Evolutionary conservation across 2,329 filamentous ascomycete genomes (phyloP).

Genomic region (Aspergillus sp.): DNA sequence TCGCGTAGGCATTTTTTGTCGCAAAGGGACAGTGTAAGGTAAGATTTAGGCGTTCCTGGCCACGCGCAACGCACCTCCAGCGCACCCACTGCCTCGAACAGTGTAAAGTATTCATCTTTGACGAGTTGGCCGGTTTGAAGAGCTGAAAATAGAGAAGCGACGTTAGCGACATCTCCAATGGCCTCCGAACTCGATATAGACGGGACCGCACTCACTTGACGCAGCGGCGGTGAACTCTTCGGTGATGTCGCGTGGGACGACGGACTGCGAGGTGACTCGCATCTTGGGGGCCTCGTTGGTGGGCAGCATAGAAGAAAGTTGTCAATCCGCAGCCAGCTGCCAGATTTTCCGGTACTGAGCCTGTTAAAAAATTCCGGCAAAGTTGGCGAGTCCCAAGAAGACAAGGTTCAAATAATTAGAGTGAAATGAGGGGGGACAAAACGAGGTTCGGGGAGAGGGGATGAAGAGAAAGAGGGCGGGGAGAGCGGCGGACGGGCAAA

Average conservation of each 20-base stretch:
- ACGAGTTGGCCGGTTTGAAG: conserved; percentile 78
- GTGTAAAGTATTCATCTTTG: conserved; percentile 90
- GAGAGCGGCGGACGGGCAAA: conserved; percentile 23
- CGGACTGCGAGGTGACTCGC: conserved; percentile 36
- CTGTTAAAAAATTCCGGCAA: neutral
- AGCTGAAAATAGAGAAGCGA: conserved; percentile 48
- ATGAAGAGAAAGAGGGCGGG: conserved; percentile 19
- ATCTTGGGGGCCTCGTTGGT: conserved; percentile 33
- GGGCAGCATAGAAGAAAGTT: conserved; percentile 31
- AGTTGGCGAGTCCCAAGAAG: neutral
- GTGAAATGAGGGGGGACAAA: conserved; percentile 3
- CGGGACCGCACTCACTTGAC: conserved; percentile 39
- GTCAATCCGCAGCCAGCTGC: conserved; percentile 27
- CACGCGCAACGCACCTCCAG: conserved; percentile 51
- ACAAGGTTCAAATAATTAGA: conserved; percentile 1
- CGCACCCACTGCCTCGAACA: conserved; percentile 88
- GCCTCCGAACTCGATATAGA: neutral
- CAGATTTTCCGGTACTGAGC: conserved; percentile 16
- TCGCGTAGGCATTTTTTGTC: neutral
- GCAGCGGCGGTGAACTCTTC: conserved; percentile 54
- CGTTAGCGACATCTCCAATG: conserved; percentile 4
- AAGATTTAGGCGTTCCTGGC: neutral
- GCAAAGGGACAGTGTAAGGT: neutral
- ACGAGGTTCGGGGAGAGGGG: conserved; percentile 9
- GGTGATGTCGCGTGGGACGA: conserved; percentile 54